Conservation (phyloP, 1,139 yeast genomes). For the Meyerozyma guilliermondii region DNA sequence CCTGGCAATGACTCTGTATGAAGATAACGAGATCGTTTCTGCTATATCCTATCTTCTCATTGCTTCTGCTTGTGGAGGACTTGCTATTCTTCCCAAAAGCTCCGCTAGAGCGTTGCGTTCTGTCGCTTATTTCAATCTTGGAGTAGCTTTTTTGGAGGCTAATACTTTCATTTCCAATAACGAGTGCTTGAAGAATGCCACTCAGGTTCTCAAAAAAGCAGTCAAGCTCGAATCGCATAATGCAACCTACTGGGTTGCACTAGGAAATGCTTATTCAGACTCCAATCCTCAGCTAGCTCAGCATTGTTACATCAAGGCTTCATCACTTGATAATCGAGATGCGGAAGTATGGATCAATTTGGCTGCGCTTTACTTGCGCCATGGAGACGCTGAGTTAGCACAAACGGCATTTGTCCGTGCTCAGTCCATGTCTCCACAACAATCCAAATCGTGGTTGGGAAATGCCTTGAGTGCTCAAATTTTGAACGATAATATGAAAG, state of each 20-base stretch:
- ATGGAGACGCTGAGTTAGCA: conserved; percentile 70
- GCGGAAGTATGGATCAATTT: conserved; percentile 75
- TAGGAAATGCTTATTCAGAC: conserved; percentile 66
- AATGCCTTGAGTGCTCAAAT: conserved; percentile 67
- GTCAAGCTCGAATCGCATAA: conserved; percentile 67
- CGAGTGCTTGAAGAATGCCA: conserved; percentile 41
- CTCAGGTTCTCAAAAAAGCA: conserved; percentile 57
- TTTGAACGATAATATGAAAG: conserved; percentile 47
- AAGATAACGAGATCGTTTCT: conserved; percentile 14
- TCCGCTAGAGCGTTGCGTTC: conserved; percentile 51
- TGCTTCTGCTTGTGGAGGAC: conserved; percentile 23
- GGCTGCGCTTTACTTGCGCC: conserved; percentile 68
- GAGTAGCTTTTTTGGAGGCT: conserved; percentile 55
- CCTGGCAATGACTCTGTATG: conserved; percentile 3
- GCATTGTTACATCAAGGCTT: conserved; percentile 86
- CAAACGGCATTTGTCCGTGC: conserved; percentile 68
- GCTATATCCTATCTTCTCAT: conserved; percentile 21
- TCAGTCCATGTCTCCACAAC: conserved; percentile 78
- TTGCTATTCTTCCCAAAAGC: conserved; percentile 24
- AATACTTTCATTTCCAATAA: conserved; percentile 2
- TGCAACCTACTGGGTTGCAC: conserved; percentile 72
- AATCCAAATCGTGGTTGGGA: conserved; percentile 81
- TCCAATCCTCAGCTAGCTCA: conserved; percentile 72
- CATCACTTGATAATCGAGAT: conserved; percentile 64
- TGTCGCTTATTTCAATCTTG: conserved; percentile 63